Conservation (phyloP, 2,329 filamentous ascomycete species). For the Neurospora crassa region DNA sequence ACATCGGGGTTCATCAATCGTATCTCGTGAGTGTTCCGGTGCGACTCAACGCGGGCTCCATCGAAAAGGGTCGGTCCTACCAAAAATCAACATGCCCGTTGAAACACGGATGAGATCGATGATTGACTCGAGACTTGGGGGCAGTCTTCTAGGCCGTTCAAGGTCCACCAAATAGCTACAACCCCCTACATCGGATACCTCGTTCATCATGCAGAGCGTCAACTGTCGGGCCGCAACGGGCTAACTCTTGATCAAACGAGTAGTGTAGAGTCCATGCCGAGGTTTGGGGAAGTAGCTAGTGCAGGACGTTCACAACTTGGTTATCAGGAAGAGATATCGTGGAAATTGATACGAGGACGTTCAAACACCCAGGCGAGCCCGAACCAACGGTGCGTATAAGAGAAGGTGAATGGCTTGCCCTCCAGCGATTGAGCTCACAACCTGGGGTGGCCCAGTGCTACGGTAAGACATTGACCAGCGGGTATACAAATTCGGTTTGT, state of each 20-base stretch:
- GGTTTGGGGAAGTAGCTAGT: not conserved
- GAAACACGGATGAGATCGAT: not conserved
- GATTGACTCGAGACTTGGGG: not conserved
- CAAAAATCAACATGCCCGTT: not conserved
- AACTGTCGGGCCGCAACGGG: not conserved
- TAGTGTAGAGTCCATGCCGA: not conserved
- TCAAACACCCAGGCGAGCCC: not conserved
- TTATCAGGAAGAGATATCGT: not conserved
- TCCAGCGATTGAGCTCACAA: not conserved
- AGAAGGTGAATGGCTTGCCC: not conserved
- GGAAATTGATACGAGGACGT: not conserved
- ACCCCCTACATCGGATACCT: not conserved
- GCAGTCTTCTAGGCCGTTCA: not conserved
- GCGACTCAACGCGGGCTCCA: not conserved
- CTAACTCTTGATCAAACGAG: not conserved
- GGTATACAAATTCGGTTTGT: not conserved
- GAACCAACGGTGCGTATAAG: not conserved
- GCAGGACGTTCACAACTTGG: not conserved
- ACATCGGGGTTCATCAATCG: not conserved
- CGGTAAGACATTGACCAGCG: not conserved
- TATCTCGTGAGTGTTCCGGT: not conserved
- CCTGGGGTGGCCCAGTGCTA: not conserved
- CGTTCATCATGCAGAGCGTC: not conserved
- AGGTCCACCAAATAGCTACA: not conserved
- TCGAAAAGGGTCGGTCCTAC: not conserved